A percentile compares a stretch with the other conserved stretches of the same genome.
Evolutionary conservation across 1,139 yeast genomes (phyloP).

Genomic region (Blastobotrys arbuscula): DNA sequence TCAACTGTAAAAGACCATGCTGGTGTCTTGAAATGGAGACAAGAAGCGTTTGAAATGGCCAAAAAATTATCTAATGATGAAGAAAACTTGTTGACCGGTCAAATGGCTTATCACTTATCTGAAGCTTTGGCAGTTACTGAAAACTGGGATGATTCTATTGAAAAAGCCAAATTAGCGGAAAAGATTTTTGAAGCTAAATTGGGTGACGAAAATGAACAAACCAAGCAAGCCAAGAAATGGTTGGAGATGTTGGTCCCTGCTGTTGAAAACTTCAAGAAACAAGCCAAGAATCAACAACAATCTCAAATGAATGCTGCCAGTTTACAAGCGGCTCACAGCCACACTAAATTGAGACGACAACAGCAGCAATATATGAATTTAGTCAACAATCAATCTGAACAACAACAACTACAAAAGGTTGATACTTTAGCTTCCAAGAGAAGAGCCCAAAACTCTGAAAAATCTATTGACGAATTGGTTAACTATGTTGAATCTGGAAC

Average conservation of each 20-base stretch:
- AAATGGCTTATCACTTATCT: conserved; percentile 60
- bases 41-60: conserved; percentile 45
- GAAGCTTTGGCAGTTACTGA: conserved; percentile 52
- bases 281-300: conserved; percentile 15
- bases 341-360: background rate
- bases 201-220: conserved; percentile 59
- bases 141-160: conserved; percentile 51
- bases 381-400: background rate
- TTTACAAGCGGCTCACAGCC: conserved; percentile 13
- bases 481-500: conserved; percentile 32
- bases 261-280: conserved; percentile 32
- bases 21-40: conserved; percentile 47
- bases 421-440: conserved; percentile 8
- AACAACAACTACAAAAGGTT: background rate
- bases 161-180: conserved; percentile 48
- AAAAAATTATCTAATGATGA: conserved; percentile 25
- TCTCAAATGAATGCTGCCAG: conserved; percentile 14
- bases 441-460: conserved; percentile 19
- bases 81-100: conserved; percentile 46
- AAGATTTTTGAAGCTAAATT: conserved; percentile 49
- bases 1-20: conserved; percentile 46
- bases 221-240: conserved; percentile 62
- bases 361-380: conserved; percentile 1
- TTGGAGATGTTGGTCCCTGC: conserved; percentile 42
- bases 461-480: conserved; percentile 33